Conservation (phyloP, 2,329 filamentous ascomycete species). For the Epichloe festucae region DNA sequence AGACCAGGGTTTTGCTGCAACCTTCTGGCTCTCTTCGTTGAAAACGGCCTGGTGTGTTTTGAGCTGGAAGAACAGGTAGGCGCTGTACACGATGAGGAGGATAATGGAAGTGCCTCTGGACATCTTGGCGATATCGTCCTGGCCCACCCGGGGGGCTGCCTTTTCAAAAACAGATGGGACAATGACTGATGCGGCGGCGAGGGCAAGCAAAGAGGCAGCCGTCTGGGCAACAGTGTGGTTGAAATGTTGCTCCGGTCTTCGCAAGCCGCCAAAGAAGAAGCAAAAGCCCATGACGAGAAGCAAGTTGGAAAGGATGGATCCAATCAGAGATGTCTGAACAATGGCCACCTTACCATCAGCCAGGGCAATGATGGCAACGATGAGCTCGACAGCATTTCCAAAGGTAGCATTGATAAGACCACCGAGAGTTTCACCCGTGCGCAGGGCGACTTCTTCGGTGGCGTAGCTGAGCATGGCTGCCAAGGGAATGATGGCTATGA, state of each 20-base stretch:
- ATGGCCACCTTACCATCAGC: slow-evolving; percentile 63
- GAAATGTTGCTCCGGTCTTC: slow-evolving; percentile 73
- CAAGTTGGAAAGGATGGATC: slow-evolving; percentile 82
- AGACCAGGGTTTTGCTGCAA: slow-evolving; percentile 42
- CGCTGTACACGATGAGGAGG: slow-evolving; percentile 68
- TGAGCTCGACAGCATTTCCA: slow-evolving; percentile 83
- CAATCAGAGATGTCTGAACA: slow-evolving; percentile 84
- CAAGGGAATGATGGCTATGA: slow-evolving; percentile 82
- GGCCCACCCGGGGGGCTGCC: slow-evolving; percentile 24
- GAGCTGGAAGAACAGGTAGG: slow-evolving; percentile 83
- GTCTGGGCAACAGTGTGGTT: slow-evolving; percentile 89
- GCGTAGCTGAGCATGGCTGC: slow-evolving; percentile 78
- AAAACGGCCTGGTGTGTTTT: slow-evolving; percentile 74
- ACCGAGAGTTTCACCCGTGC: slow-evolving; percentile 73
- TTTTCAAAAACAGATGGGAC: slow-evolving; percentile 78
- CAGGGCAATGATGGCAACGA: slow-evolving; percentile 77
- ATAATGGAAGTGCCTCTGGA: slow-evolving; percentile 69
- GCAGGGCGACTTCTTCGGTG: slow-evolving; percentile 77
- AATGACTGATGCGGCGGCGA: slow-evolving; percentile 70
- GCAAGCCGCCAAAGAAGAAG: slow-evolving; percentile 77
- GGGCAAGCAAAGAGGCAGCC: slow-evolving; percentile 64
- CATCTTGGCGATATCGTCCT: slow-evolving; percentile 42
- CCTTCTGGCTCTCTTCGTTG: slow-evolving; percentile 67
- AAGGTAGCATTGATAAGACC: slow-evolving; percentile 85
- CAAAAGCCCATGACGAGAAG: slow-evolving; percentile 83